Percentiles rank a stretch among this genome's conserved stretches.
These are phyloP conservation scores for Calocybe gangraenosa DNA, from an alignment of 768 basidiomycete species.

Conservation along the genomic window DNA sequence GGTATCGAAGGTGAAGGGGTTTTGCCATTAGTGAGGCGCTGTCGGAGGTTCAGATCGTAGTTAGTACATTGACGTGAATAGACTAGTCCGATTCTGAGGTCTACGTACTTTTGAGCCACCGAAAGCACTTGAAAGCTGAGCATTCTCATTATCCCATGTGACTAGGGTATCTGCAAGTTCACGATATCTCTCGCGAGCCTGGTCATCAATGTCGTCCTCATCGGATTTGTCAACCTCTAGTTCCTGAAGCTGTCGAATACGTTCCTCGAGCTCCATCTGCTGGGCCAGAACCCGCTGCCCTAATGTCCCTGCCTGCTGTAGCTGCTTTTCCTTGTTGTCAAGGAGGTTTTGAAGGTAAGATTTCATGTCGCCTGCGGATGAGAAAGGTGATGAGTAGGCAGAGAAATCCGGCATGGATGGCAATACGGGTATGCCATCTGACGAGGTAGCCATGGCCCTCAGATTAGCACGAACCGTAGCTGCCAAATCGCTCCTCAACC, in stretches of 20 bases:
- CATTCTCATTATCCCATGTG: slow-evolving; percentile 78
- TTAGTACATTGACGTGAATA: too few species aligned
- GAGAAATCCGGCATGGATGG: slow-evolving; percentile 40
- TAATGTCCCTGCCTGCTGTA: slow-evolving; percentile 86
- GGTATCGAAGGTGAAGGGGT: slow-evolving; percentile 41
- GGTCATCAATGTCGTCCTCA: slow-evolving; percentile 59
- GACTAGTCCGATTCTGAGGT: slow-evolving; percentile 1
- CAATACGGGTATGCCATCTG: slow-evolving; percentile 28
- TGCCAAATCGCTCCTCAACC: slow-evolving; percentile 11
- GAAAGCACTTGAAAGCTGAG: slow-evolving; percentile 67
- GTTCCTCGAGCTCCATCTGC: slow-evolving; percentile 88
- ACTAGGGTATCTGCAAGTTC: slow-evolving; percentile 75
- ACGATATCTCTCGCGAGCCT: slow-evolving; percentile 68
- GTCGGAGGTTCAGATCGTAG: background rate
- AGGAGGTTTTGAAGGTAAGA: slow-evolving; percentile 66
- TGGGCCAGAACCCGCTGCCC: slow-evolving; percentile 93
- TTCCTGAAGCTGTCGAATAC: slow-evolving; percentile 79
- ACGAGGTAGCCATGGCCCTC: slow-evolving; percentile 36
- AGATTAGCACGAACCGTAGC: slow-evolving; percentile 13
- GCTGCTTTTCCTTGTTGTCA: slow-evolving; percentile 88
- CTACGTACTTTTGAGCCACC: slow-evolving; percentile 53
- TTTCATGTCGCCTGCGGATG: slow-evolving; percentile 57
- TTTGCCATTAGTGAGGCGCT: slow-evolving; percentile 44
- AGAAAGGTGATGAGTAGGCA: slow-evolving; percentile 31
- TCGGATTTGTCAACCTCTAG: slow-evolving; percentile 59